Evolutionary conservation across 73 alveolate species (phyloP), one percentile per base, ranked within the genome.

Genomic region (Tetrahymena thermophila): DNA sequence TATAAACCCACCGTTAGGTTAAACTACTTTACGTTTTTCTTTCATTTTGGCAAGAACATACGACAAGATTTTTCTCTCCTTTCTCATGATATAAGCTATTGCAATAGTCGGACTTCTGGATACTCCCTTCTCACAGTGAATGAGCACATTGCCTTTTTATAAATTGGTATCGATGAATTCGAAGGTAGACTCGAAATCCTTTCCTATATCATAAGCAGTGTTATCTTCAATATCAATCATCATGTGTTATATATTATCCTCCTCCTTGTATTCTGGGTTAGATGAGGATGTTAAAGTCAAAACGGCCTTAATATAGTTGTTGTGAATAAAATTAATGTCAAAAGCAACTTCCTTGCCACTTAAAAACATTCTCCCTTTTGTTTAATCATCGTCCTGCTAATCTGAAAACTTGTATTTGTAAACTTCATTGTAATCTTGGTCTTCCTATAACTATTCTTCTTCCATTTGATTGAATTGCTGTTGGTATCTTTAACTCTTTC

Each of bases 91-190:
- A 84, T 85, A 96, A 57, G 97, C 96, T 25, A 96, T 96, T 14
- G 56, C 98, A 93, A 96, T 85, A 35, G 98, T 31, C 35, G 98
- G 97, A 4, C 97, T 94, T 31, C 98, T 94, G 10, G 98, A 96
- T 50, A 93, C 94, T 31, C 97, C 98, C 31, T 85, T 34, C 94
- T 94, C 96, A 43, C 98, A 96, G 94, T 96, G 98, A 38, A 71
- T 71, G 89, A 71, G 89, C 89, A 71, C 17, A 71, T 71, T 71
- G 0, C 89, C 89, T 71, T 71, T 71, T 71, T 71, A 31, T n/a
- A 71, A 31, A 31, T 71, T 71, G 2, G n/a, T 25, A 23, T 71
- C 89, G 35, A 71, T 71, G 89, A 71, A 71, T 8, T 71, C 89
- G 37, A 71, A 71, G 37, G 89, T 71, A 3, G 35, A 8, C 2